These are phyloP conservation scores for Xenosphaeropsis pyriputrescens DNA, from an alignment of 2,329 filamentous ascomycete genomes.

Conservation along the genomic window DNA sequence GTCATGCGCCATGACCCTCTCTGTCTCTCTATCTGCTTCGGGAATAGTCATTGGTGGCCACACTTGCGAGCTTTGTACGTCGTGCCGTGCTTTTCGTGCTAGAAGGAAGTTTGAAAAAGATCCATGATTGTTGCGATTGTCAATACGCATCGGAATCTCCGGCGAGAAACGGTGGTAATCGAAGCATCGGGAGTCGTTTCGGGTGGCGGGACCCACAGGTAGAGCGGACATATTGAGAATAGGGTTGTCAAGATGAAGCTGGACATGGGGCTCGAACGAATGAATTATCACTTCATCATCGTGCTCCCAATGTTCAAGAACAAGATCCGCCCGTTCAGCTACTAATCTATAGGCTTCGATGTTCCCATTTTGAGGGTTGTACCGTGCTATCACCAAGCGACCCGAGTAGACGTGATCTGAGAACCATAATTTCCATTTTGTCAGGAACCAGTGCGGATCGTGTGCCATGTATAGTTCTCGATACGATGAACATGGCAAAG, in stretches of 20 bases:
- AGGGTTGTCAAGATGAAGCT: conserved; percentile 61
- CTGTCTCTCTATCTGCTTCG: conserved; percentile 17
- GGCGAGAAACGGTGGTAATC: conserved; percentile 13
- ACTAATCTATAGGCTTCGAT: conserved; percentile 73
- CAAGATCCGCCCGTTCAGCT: conserved; percentile 41
- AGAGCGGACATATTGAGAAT: conserved; percentile 38
- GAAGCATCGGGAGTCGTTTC: conserved; percentile 22
- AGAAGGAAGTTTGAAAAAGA: conserved; percentile 57
- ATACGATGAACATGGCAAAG: conserved; percentile 48
- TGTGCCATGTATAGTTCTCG: conserved; percentile 60
- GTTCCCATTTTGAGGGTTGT: conserved; percentile 54
- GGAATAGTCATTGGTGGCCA: conserved; percentile 70
- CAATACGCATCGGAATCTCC: conserved; percentile 37
- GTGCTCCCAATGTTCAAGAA: conserved; percentile 47
- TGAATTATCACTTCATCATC: conserved; percentile 55
- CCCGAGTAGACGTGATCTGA: conserved; percentile 60
- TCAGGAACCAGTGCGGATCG: conserved; percentile 73
- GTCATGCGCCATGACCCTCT: no score
- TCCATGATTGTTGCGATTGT: conserved; percentile 24
- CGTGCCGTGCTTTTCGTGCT: conserved; percentile 30
- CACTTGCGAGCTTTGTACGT: conserved; percentile 29
- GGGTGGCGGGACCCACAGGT: conserved; percentile 6
- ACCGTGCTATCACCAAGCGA: conserved; percentile 62
- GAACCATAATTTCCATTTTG: conserved; percentile 75
- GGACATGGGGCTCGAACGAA: conserved; percentile 54